These are phyloP conservation scores for Plasmodiophora brassicae DNA, from an alignment of 208 protist genomes.

Conservation along the genomic window DNA sequence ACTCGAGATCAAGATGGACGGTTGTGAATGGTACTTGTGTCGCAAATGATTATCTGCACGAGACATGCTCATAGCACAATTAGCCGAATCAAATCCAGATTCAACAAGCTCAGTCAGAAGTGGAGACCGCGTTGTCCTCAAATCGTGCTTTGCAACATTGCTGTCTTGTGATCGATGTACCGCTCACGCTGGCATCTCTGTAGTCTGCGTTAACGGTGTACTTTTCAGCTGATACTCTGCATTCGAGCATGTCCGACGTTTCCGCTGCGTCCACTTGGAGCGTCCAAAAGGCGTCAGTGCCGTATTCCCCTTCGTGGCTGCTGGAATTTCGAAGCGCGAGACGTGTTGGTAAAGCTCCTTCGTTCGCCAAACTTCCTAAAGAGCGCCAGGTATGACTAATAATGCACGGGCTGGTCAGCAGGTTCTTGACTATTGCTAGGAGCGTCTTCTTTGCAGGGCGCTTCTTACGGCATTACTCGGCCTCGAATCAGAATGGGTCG, in stretches of 20 bases:
- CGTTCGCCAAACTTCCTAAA: background rate
- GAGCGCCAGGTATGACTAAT: background rate
- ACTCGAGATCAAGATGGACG: background rate
- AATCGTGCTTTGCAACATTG: background rate
- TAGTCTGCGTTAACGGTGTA: background rate
- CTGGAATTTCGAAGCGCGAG: no score
- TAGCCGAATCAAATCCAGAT: background rate
- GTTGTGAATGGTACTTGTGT: background rate
- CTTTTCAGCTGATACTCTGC: background rate
- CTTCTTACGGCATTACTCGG: no score
- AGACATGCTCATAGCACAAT: background rate
- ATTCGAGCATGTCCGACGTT: background rate
- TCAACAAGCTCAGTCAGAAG: background rate
- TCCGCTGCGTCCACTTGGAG: background rate
- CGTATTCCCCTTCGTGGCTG: background rate
- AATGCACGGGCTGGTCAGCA: background rate
- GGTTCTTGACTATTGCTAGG: background rate
- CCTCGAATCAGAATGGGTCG: no score
- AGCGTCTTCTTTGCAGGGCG: no score
- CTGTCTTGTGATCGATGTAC: background rate
- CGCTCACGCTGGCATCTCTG: background rate
- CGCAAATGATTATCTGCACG: background rate
- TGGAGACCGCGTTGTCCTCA: background rate
- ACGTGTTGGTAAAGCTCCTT: no score
- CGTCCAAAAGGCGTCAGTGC: background rate